These are phyloP conservation scores for Corylus americana DNA, from an alignment of 306 rosid species.

Conservation along the genomic window DNA sequence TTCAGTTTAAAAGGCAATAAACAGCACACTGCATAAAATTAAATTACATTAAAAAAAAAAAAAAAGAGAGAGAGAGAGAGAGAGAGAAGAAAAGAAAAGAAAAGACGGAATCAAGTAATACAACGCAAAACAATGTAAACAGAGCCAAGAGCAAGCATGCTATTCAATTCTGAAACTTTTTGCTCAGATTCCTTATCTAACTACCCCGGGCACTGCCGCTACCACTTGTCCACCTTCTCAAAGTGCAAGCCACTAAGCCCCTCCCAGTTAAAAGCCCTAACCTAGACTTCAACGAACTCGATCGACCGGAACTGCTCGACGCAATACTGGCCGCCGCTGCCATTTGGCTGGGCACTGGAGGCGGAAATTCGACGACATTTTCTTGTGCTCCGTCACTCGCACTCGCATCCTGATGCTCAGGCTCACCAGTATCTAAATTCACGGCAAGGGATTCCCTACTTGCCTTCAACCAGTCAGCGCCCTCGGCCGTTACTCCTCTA, in stretches of 20 bases:
- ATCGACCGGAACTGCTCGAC: slow-evolving; percentile 54
- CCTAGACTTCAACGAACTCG: slow-evolving; percentile 71
- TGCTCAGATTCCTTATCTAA: slow-evolving; percentile 34
- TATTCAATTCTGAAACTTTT: slow-evolving; percentile 10
- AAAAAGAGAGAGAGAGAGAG: not conserved
- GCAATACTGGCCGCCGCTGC: slow-evolving; percentile 36
- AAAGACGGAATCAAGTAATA: slow-evolving; percentile 49
- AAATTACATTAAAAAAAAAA: slow-evolving; percentile 24
- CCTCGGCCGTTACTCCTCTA: slow-evolving; percentile 72
- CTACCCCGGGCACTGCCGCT: slow-evolving; percentile 55
- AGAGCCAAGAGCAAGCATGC: slow-evolving; percentile 34
- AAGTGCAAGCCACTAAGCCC: slow-evolving; percentile 69
- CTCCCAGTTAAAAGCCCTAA: slow-evolving; percentile 70
- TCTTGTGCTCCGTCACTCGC: slow-evolving; percentile 85
- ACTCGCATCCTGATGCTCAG: slow-evolving; percentile 74
- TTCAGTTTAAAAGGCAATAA: slow-evolving; percentile 50
- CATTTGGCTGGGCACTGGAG: slow-evolving; percentile 43
- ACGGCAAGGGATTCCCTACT: slow-evolving; percentile 71
- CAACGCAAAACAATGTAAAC: slow-evolving; percentile 39
- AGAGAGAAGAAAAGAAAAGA: too few relatives aligned
- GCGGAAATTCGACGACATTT: slow-evolving; percentile 49
- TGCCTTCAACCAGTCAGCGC: slow-evolving; percentile 77
- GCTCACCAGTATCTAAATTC: slow-evolving; percentile 74
- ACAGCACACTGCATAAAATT: slow-evolving; percentile 61
- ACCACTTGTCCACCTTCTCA: slow-evolving; percentile 83